Evolutionary conservation across 164 flowering plant species (phyloP).

Genomic region (Houttuynia cordata): DNA sequence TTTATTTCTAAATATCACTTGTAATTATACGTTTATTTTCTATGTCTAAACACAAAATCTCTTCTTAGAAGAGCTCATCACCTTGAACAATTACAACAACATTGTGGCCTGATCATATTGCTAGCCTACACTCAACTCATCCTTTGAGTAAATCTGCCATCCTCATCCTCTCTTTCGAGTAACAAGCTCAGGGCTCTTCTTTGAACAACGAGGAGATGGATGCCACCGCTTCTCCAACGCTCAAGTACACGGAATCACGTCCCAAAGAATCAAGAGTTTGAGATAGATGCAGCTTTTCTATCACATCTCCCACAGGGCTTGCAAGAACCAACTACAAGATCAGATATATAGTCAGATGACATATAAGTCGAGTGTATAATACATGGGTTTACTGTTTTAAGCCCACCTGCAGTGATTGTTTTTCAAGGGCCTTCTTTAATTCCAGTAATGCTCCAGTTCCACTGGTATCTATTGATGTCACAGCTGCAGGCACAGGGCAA

Average conservation of each 20-base stretch:
- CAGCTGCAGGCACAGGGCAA: slow-evolving; percentile 36
- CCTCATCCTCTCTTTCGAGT: neutral
- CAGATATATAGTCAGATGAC: neutral
- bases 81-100: neutral
- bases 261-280: slow-evolving; percentile 38
- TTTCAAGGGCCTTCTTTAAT: slow-evolving; percentile 50
- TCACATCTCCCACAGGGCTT: slow-evolving; percentile 68
- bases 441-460: slow-evolving; percentile 56
- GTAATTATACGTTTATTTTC: neutral
- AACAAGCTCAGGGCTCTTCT: slow-evolving; percentile 18
- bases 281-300: slow-evolving; percentile 63
- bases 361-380: too few species aligned
- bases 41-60: slow-evolving; percentile 8
- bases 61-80: slow-evolving; percentile 18
- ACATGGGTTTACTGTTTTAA: too few species aligned
- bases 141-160: neutral
- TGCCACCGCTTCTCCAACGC: slow-evolving; percentile 67
- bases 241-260: slow-evolving; percentile 44
- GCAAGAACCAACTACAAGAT: slow-evolving; percentile 55
- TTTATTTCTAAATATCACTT: too few species aligned
- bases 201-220: slow-evolving; percentile 52
- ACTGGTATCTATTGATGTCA: slow-evolving; percentile 84
- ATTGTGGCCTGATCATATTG: neutral
- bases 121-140: neutral
- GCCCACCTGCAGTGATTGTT: slow-evolving; percentile 52